Conservation (phyloP, 305 asterid genomes). For the Rubia balearica region DNA sequence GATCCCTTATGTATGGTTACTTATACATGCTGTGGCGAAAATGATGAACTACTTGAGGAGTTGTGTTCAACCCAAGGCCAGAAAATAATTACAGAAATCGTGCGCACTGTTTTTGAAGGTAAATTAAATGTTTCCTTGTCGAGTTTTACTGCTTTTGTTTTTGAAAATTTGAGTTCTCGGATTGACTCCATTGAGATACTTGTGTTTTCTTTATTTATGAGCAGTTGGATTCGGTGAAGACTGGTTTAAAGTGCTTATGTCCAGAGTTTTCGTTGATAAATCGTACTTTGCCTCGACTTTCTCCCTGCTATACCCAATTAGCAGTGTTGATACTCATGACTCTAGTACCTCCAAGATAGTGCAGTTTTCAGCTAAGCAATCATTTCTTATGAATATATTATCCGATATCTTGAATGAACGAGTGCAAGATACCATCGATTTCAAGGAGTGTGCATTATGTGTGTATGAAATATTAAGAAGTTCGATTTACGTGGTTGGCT, state of each 20-base stretch:
- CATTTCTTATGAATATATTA: slow-evolving; percentile 46
- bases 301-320: slow-evolving; percentile 34
- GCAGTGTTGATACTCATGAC: slow-evolving; percentile 16
- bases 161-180: neutral
- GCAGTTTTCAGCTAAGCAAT: slow-evolving; percentile 42
- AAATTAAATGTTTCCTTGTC: slow-evolving; percentile 8
- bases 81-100: slow-evolving; percentile 36
- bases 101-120: slow-evolving; percentile 53
- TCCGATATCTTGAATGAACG: slow-evolving; percentile 49
- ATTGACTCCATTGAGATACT: neutral
- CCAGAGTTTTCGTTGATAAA: slow-evolving; percentile 47
- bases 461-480: slow-evolving; percentile 42
- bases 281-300: slow-evolving; percentile 34
- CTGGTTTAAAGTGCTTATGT: slow-evolving; percentile 60
- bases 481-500: slow-evolving; percentile 36
- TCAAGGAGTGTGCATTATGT: slow-evolving; percentile 31
- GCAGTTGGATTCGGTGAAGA: slow-evolving; percentile 62
- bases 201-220: slow-evolving; percentile 6
- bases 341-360: slow-evolving; percentile 10
- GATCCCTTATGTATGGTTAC: slow-evolving; percentile 74
- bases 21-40: slow-evolving; percentile 50
- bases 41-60: slow-evolving; percentile 26
- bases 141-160: neutral
- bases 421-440: slow-evolving; percentile 32
- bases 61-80: slow-evolving; percentile 46